Base-by-base conservation (phyloP, 352 stramenopile species). In the Elongisporangium undulatum region DNA sequence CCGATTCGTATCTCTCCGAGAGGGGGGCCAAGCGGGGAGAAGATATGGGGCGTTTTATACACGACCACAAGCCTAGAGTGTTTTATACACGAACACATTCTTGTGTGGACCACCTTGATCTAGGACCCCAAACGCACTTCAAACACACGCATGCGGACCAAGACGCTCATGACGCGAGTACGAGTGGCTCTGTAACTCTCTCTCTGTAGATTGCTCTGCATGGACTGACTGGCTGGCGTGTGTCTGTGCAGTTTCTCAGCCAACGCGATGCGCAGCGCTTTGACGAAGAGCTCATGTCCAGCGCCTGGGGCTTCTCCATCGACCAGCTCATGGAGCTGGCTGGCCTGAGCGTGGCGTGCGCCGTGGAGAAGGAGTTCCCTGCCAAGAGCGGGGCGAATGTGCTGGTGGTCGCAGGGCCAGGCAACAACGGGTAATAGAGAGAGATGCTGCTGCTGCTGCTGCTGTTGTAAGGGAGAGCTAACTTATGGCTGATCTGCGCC, bases 251-350 rank as follows among this genome's bases (percentile, higher is more conserved):
- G 85, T 93, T 81, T 52, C 56, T 95, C 45, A 74, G 70, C 0
- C 86, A 95, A 60, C 69, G 68, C 20, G 80, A 93, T 49, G 86
- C 86, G 41, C 84, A 93, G 64, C 71, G 53, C 23, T 76, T 98
- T 4, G 95, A 98, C 57, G 79, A 92, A 56, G 77, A 94, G 61
- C 87, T 98, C 51, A 98, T 98, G 92, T 80, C 73, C 22, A 78
- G 62, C 22, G 66, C 56, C 20, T 75, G 87, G 53, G 93, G 93
- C 2, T 98, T 98, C 71, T 96, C 83, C 21, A 88, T 98, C 55
- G 90, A 98, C 59, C 97, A 99, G 77, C 80, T 99, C 19, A 99
- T 99, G 98, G 98, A 99, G 75, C 80, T 99, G 19, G 97, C 98
- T 9, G 98, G 97, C 4, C 72, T 99, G 10, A 93, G 89, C 66